phyloP scores from a whole-genome alignment of 1,284 basidiomycete species.

The Fomitopsis betulina region DNA sequence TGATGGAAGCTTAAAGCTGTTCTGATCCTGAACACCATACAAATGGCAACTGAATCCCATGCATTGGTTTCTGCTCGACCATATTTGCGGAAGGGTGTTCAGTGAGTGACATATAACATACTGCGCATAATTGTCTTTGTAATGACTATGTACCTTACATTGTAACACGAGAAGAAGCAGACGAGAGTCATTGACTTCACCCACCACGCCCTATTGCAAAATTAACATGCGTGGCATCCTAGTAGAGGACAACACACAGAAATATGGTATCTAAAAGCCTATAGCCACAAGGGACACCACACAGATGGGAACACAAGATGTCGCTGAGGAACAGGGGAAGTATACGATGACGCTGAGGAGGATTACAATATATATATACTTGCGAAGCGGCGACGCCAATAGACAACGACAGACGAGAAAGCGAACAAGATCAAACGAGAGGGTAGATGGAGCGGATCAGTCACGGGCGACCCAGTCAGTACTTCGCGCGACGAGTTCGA shows the following conservation, averaged over 20 bases:
- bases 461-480: conserved; percentile 81
- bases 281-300: background rate
- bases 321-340: background rate
- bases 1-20: no score
- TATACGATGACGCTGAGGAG: background rate
- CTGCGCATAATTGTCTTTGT: background rate
- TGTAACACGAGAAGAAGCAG: background rate
- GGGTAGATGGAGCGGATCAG: conserved; percentile 28
- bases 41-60: no score
- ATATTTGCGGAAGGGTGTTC: no score
- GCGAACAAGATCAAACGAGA: conserved; percentile 4
- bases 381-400: background rate
- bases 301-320: background rate
- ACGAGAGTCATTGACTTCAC: background rate
- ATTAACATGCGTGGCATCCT: background rate
- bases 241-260: background rate
- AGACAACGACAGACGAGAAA: background rate
- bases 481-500: conserved; percentile 77
- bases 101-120: background rate
- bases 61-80: no score
- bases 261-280: background rate
- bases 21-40: no score
- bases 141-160: background rate
- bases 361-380: conserved; percentile 6
- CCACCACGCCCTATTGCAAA: background rate